Conservation (phyloP, 2,329 filamentous ascomycete species). For the Talaromyces sp. region DNA sequence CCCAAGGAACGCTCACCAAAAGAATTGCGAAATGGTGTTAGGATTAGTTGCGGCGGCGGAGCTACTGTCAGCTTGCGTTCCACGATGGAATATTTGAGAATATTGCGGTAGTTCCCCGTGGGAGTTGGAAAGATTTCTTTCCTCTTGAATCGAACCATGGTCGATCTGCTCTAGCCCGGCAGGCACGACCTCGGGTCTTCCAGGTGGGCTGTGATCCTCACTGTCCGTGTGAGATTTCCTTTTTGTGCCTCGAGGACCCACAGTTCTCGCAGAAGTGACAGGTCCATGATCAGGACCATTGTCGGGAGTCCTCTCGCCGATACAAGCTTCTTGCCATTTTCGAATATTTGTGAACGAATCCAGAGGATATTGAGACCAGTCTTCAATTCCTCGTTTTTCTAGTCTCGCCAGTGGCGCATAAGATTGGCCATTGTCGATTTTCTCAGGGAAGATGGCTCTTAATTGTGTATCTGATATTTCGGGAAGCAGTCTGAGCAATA, state of each 20-base stretch:
- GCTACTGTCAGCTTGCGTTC: too few relatives aligned
- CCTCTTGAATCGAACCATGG: neutral
- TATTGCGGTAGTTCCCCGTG: neutral
- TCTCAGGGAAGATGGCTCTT: constrained; percentile 22
- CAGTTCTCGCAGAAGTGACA: neutral
- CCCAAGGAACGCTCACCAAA: too few relatives aligned
- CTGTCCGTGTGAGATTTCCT: neutral
- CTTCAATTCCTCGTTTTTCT: constrained; percentile 38
- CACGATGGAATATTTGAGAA: neutral
- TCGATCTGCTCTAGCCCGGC: neutral
- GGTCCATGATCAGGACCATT: neutral
- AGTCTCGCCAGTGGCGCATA: constrained; percentile 26
- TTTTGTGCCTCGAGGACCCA: neutral
- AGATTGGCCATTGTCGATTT: constrained; percentile 5
- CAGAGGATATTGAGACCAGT: constrained; percentile 43
- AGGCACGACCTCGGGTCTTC: neutral
- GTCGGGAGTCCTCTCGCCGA: neutral
- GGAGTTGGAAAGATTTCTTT: neutral
- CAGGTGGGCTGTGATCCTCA: neutral
- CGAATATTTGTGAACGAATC: constrained; percentile 37
- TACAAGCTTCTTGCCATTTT: constrained; percentile 39
- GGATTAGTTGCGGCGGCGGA: neutral
- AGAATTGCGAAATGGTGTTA: neutral
- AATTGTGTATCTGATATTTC: constrained; percentile 38
- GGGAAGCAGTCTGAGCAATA: constrained; percentile 42